Conservation (phyloP, 148 eudicot species). For the Camellia granthamiana region DNA sequence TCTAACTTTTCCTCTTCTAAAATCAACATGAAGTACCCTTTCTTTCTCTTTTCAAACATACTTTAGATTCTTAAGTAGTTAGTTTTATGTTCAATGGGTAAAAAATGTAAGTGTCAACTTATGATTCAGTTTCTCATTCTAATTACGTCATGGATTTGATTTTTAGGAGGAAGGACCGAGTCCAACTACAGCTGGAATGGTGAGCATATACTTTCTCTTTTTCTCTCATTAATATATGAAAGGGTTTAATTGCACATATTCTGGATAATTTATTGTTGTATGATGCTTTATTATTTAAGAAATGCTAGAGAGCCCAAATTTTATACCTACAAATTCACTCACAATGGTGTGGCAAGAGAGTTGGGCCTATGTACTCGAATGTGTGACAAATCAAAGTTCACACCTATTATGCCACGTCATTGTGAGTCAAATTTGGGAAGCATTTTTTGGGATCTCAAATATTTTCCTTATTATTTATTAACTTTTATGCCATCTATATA, state of each 20-base stretch:
- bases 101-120: neutral
- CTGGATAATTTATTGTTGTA: neutral
- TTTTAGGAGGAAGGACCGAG: slow-evolving; percentile 74
- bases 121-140: slow-evolving; percentile 13
- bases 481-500: neutral
- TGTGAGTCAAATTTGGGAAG: too few relatives aligned
- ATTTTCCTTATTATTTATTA: too few relatives aligned
- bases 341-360: too few relatives aligned
- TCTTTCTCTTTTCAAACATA: neutral
- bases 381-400: too few relatives aligned
- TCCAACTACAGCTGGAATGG: slow-evolving; percentile 90
- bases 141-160: slow-evolving; percentile 14
- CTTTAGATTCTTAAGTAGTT: neutral
- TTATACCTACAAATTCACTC: too few relatives aligned
- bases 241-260: neutral
- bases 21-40: neutral
- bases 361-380: too few relatives aligned
- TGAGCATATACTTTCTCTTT: slow-evolving; percentile 23
- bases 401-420: too few relatives aligned
- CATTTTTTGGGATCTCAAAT: too few relatives aligned
- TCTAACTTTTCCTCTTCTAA: too few relatives aligned
- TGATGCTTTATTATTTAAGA: neutral
- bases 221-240: neutral
- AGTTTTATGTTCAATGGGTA: neutral
- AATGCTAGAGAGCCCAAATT: too few relatives aligned